Evolutionary conservation across 345 rosid genomes (phyloP).

Genomic region (Luvunga scandens): DNA sequence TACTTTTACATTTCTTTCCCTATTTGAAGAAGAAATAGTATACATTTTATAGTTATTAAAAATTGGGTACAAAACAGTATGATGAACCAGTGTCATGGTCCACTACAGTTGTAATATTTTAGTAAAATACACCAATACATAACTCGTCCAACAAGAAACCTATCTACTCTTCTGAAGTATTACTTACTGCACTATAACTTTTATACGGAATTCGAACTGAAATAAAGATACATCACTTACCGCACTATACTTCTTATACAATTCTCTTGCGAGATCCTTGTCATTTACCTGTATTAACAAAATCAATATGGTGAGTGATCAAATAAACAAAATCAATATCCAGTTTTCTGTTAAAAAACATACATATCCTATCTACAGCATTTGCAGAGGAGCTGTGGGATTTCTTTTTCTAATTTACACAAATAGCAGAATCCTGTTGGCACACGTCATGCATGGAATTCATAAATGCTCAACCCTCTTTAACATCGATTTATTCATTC

Average conservation of each 20-base stretch:
- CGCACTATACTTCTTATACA: conserved; percentile 92
- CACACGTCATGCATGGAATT: neutral
- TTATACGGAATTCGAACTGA: neutral
- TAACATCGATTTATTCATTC: neutral
- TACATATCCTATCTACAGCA: neutral
- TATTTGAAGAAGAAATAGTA: neutral
- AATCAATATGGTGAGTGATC: conserved; percentile 6
- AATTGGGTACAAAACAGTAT: too few relatives aligned
- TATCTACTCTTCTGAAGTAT: neutral
- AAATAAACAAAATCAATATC: neutral
- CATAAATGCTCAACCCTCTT: neutral
- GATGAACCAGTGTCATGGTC: too few relatives aligned
- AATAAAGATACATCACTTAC: conserved; percentile 29
- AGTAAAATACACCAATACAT: neutral
- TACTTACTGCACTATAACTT: neutral
- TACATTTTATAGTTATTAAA: neutral
- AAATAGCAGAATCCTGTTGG: neutral
- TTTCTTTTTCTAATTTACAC: neutral
- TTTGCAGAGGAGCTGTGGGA: neutral
- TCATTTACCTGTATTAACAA: conserved; percentile 57
- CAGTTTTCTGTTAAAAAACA: neutral
- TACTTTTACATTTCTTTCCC: too few relatives aligned
- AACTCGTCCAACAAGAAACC: neutral
- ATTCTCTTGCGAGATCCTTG: conserved; percentile 84
- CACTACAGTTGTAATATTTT: neutral